A percentile compares a stretch with the other conserved stretches of the same genome.
Evolutionary conservation across 2,329 filamentous ascomycete species (phyloP).

Genomic region (Iodosphaeria phyllophila): DNA sequence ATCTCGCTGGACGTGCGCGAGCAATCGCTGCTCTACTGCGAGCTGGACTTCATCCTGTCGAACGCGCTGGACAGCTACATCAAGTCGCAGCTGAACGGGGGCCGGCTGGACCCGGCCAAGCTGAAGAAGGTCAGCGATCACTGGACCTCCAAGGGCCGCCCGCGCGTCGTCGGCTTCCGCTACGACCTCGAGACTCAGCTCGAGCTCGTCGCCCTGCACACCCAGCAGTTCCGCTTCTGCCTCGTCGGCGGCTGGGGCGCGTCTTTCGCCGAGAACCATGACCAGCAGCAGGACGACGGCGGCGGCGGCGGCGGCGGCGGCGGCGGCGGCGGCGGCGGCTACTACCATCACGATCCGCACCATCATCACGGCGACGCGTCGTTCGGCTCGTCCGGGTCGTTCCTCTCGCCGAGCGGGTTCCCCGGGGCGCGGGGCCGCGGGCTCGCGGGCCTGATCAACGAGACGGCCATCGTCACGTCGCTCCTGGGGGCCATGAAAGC

Average conservation of each 20-base stretch:
- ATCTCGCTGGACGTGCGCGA: constrained; percentile 36
- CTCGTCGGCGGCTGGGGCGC: too few relatives aligned
- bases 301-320: too few relatives aligned
- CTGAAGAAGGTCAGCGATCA: constrained; percentile 29
- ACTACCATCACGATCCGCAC: constrained; percentile 10
- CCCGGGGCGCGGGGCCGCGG: too few relatives aligned
- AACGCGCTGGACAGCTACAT: constrained; percentile 33
- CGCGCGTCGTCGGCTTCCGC: constrained; percentile 35
- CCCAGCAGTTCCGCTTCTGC: constrained; percentile 34
- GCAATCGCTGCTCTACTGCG: constrained; percentile 38
- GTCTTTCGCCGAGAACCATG: too few relatives aligned
- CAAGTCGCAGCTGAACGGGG: constrained; percentile 30
- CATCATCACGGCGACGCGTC: not conserved
- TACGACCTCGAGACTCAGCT: constrained; percentile 42
- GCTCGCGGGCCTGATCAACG: not conserved
- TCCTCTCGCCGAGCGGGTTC: too few relatives aligned
- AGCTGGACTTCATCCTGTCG: constrained; percentile 36
- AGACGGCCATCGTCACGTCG: constrained; percentile 21
- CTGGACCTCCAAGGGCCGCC: constrained; percentile 33
- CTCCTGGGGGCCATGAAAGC: constrained; percentile 31
- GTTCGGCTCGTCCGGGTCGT: too few relatives aligned
- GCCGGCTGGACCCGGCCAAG: constrained; percentile 31
- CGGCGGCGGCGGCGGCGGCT: constrained; percentile 29
- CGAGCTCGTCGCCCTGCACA: constrained; percentile 30
- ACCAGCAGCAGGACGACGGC: too few relatives aligned